Percentiles rank a stretch among this genome's conserved stretches.
Evolutionary conservation across 768 basidiomycete genomes (phyloP).

Genomic region (Pisolithus marmoratus): DNA sequence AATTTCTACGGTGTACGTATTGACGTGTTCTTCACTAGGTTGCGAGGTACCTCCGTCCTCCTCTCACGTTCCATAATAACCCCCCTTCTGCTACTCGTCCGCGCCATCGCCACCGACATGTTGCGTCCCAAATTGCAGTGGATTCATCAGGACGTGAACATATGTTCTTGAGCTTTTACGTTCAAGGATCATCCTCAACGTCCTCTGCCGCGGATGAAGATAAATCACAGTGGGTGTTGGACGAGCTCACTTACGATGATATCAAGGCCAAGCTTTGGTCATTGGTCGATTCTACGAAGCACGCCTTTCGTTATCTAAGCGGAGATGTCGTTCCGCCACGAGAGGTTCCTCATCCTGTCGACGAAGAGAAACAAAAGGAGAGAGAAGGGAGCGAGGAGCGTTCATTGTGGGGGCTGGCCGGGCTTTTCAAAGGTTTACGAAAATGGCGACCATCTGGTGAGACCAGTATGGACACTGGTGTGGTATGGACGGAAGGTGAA

Average conservation of each 20-base stretch:
- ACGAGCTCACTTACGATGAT: constrained; percentile 53
- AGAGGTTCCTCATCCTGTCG: constrained; percentile 23
- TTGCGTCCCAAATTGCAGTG: constrained; percentile 69
- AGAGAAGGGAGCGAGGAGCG: constrained; percentile 26
- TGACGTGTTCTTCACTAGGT: constrained; percentile 38
- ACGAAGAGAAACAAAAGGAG: constrained; percentile 24
- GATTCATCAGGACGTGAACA: constrained; percentile 76
- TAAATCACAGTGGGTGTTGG: constrained; percentile 7
- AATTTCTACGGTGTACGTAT: background rate
- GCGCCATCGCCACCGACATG: constrained; percentile 77
- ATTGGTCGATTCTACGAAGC: constrained; percentile 46
- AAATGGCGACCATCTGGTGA: constrained; percentile 31
- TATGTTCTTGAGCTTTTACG: constrained; percentile 79
- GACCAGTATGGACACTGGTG: constrained; percentile 33
- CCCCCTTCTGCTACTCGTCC: constrained; percentile 72
- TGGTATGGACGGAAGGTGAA: constrained; percentile 65
- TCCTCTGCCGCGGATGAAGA: constrained; percentile 25
- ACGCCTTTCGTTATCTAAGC: constrained; percentile 66
- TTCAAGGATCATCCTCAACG: constrained; percentile 54
- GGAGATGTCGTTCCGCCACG: constrained; percentile 49
- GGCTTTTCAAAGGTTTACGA: constrained; percentile 63
- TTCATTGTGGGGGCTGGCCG: constrained; percentile 51
- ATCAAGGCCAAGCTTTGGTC: constrained; percentile 36
- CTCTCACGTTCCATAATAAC: constrained; percentile 75
- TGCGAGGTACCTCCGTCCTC: constrained; percentile 58